Percentiles rank a stretch among this genome's conserved stretches.
Conservation (phyloP, 2,329 filamentous ascomycete genomes). For the Apiospora rasikravindrae region DNA sequence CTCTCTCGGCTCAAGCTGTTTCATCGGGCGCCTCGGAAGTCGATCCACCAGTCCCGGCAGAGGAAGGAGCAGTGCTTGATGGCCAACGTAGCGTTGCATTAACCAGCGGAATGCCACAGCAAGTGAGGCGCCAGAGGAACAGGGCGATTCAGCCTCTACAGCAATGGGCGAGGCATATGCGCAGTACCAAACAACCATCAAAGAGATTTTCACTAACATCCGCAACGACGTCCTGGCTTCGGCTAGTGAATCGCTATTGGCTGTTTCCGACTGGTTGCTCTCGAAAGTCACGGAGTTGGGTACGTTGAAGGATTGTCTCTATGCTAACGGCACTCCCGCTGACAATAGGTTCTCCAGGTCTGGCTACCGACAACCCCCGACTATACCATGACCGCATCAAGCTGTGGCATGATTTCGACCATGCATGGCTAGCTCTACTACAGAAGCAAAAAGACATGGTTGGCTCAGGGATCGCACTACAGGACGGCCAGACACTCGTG, state of each 20-base stretch:
- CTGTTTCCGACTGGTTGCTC: conserved; percentile 61
- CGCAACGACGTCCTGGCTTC: conserved; percentile 55
- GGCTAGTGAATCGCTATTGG: conserved; percentile 58
- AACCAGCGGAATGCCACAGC: conserved; percentile 53
- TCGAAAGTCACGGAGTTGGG: conserved; percentile 60
- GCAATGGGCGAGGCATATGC: conserved; percentile 71
- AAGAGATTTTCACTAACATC: conserved; percentile 74
- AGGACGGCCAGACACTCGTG: conserved; percentile 67
- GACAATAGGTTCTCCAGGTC: conserved; percentile 58
- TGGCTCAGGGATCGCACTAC: conserved; percentile 60
- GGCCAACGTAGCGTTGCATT: conserved; percentile 54
- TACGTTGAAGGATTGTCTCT: conserved; percentile 41
- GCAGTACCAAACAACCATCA: conserved; percentile 65
- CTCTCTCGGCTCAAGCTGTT: conserved; percentile 54
- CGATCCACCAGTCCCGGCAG: conserved; percentile 68
- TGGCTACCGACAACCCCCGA: conserved; percentile 80
- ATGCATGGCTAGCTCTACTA: conserved; percentile 84
- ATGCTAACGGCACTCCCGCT: not conserved
- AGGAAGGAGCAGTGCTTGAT: conserved; percentile 58
- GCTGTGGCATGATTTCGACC: conserved; percentile 93
- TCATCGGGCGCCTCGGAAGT: conserved; percentile 59
- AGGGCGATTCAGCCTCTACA: conserved; percentile 22
- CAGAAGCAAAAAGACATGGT: conserved; percentile 84
- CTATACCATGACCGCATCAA: conserved; percentile 78
- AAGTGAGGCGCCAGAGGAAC: conserved; percentile 42